phyloP scores from a whole-genome alignment of 2,329 filamentous ascomycete genomes.

The Colletotrichum coccodes region DNA sequence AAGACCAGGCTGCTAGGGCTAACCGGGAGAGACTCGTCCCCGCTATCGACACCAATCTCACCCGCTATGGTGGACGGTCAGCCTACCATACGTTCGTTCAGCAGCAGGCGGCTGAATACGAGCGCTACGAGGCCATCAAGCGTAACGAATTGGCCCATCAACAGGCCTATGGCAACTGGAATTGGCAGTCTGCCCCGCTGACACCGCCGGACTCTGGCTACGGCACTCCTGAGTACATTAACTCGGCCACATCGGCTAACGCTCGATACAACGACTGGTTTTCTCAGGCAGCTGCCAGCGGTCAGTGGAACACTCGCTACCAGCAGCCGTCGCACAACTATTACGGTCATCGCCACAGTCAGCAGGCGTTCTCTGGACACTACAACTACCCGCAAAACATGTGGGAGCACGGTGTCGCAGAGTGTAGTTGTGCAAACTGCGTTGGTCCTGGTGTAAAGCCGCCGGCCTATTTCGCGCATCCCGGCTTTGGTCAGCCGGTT shows the following conservation, averaged over 20 bases:
- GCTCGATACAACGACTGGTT: slow-evolving; percentile 70
- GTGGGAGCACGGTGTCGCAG: slow-evolving; percentile 62
- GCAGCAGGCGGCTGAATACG: slow-evolving; percentile 66
- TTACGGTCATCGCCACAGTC: slow-evolving; percentile 50
- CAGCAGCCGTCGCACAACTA: slow-evolving; percentile 52
- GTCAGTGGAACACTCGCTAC: slow-evolving; percentile 56
- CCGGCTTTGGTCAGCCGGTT: slow-evolving; percentile 64
- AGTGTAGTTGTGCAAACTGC: slow-evolving; percentile 62
- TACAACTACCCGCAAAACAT: slow-evolving; percentile 55
- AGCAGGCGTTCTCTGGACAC: slow-evolving; percentile 48
- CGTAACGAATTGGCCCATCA: slow-evolving; percentile 43
- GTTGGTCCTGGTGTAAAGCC: slow-evolving; percentile 54
- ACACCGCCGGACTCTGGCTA: slow-evolving; percentile 72
- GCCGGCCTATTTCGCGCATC: slow-evolving; percentile 57
- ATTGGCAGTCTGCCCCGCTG: slow-evolving; percentile 52
- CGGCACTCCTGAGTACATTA: slow-evolving; percentile 67
- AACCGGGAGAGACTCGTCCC: slow-evolving; percentile 61
- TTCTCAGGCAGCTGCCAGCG: slow-evolving; percentile 48
- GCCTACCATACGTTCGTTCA: slow-evolving; percentile 60
- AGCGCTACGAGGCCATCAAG: slow-evolving; percentile 59
- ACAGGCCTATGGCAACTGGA: slow-evolving; percentile 49
- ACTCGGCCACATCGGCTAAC: slow-evolving; percentile 65
- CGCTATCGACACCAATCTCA: slow-evolving; percentile 35
- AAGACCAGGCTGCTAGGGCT: slow-evolving; percentile 54
- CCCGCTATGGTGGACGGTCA: slow-evolving; percentile 46